phyloP scores from a whole-genome alignment of 805 yeast species.

The Lachancea mirantina region DNA sequence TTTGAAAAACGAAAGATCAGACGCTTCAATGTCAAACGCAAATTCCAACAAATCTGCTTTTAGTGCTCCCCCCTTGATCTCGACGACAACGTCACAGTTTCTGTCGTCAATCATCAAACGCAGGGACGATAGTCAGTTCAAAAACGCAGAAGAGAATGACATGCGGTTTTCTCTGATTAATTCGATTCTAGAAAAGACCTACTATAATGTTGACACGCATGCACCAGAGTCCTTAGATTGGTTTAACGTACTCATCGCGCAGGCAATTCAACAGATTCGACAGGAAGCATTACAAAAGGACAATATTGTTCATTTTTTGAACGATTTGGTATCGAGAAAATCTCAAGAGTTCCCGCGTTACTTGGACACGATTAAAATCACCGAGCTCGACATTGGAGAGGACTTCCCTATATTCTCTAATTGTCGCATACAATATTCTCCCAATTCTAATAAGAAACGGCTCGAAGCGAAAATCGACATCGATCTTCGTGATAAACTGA shows the following conservation, averaged over 20 bases:
- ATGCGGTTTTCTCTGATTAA: slow-evolving; percentile 24
- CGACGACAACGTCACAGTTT: slow-evolving; percentile 9
- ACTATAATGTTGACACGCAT: slow-evolving; percentile 84
- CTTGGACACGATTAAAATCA: slow-evolving; percentile 66
- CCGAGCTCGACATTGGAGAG: slow-evolving; percentile 86
- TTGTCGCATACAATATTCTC: slow-evolving; percentile 67
- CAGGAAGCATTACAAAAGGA: slow-evolving; percentile 83
- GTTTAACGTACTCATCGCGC: slow-evolving; percentile 93
- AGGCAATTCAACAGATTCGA: slow-evolving; percentile 77
- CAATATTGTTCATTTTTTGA: slow-evolving; percentile 73
- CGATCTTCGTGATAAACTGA: slow-evolving; percentile 77
- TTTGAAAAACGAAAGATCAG: slow-evolving; percentile 27
- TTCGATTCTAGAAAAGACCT: slow-evolving; percentile 77
- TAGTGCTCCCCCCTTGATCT: slow-evolving; percentile 11
- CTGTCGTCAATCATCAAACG: slow-evolving; percentile 26
- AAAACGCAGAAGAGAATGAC: slow-evolving; percentile 17
- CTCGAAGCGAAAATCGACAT: slow-evolving; percentile 88
- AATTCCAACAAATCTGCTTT: slow-evolving; percentile 11
- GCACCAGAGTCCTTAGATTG: slow-evolving; percentile 89
- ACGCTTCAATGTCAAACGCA: slow-evolving; percentile 28
- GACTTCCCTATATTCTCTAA: slow-evolving; percentile 94
- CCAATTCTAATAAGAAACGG: slow-evolving; percentile 40
- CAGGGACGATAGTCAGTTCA: slow-evolving; percentile 23
- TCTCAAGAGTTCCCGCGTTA: slow-evolving; percentile 65
- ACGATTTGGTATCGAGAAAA: slow-evolving; percentile 47